A percentile compares a stretch with the other conserved stretches of the same genome.
Conservation (phyloP, 2,329 filamentous ascomycete genomes). For the Herpotrichia juniperi region DNA sequence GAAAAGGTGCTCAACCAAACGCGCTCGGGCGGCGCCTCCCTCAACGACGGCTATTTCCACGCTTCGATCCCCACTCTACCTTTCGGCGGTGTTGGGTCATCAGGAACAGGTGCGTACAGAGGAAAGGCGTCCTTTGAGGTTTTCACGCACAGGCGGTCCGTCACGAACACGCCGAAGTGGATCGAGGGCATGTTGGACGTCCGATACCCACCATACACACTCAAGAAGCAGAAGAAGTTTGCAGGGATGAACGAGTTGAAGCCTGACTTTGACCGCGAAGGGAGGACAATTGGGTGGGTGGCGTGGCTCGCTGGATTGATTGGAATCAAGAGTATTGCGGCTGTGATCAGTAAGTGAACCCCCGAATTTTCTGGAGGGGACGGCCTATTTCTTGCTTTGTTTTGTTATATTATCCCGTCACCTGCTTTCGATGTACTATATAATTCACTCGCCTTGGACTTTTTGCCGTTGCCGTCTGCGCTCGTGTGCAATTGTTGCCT, state of each 20-base stretch:
- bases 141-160: constrained; percentile 67
- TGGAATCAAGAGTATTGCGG: constrained; percentile 37
- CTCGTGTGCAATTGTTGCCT: background rate
- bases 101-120: constrained; percentile 77
- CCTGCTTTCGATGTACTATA: background rate
- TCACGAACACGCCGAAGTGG: constrained; percentile 70
- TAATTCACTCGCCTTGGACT: background rate
- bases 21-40: constrained; percentile 57
- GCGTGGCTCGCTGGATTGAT: constrained; percentile 39
- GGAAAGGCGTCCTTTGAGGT: constrained; percentile 75
- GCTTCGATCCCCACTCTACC: constrained; percentile 72
- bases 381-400: background rate
- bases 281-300: constrained; percentile 44
- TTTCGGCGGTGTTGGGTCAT: constrained; percentile 84
- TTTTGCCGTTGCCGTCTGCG: background rate
- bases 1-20: constrained; percentile 62
- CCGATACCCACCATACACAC: constrained; percentile 67
- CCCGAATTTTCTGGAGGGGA: background rate
- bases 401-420: background rate
- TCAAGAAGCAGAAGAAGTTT: constrained; percentile 60
- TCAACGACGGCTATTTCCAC: constrained; percentile 71
- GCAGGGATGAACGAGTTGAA: constrained; percentile 57
- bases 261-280: constrained; percentile 67
- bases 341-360: constrained; percentile 39
- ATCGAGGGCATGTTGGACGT: constrained; percentile 70